phyloP scores from a whole-genome alignment of 495 filamentous ascomycete species.

The Acidiella bohemica region DNA sequence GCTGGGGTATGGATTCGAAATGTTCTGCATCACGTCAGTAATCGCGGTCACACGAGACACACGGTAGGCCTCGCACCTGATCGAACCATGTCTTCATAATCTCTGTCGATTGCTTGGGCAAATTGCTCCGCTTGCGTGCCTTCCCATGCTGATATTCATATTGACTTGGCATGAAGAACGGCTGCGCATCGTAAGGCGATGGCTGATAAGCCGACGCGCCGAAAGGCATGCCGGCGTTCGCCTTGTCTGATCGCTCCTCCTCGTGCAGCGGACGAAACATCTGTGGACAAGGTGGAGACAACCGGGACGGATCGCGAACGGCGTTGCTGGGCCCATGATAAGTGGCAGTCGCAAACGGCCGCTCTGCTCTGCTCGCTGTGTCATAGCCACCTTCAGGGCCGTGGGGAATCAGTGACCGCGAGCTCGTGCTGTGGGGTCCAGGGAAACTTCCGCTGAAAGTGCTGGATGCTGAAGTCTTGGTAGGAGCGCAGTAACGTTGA shows the following conservation, averaged over 20 bases:
- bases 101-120: constrained; percentile 19
- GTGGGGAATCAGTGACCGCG: too few species aligned
- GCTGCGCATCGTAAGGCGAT: not conserved
- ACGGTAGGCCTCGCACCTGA: constrained; percentile 5
- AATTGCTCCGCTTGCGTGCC: constrained; percentile 17
- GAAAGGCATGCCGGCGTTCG: not conserved
- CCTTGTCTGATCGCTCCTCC: not conserved
- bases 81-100: constrained; percentile 21
- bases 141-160: constrained; percentile 16
- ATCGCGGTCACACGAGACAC: not conserved
- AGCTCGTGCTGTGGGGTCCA: too few species aligned
- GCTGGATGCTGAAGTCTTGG: too few species aligned
- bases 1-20: constrained; percentile 17
- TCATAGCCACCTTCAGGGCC: not conserved
- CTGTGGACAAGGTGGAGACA: not conserved
- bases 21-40: constrained; percentile 12
- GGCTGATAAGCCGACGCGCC: not conserved
- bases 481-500: too few species aligned
- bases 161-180: constrained; percentile 13
- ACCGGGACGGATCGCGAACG: not conserved
- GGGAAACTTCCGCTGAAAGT: too few species aligned
- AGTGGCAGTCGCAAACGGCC: too few species aligned
- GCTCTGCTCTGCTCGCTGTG: not conserved
- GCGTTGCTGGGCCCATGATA: too few species aligned
- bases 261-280: not conserved